Conservation (phyloP, 768 basidiomycete genomes). For the Pilatotrama ljubarskyi region DNA sequence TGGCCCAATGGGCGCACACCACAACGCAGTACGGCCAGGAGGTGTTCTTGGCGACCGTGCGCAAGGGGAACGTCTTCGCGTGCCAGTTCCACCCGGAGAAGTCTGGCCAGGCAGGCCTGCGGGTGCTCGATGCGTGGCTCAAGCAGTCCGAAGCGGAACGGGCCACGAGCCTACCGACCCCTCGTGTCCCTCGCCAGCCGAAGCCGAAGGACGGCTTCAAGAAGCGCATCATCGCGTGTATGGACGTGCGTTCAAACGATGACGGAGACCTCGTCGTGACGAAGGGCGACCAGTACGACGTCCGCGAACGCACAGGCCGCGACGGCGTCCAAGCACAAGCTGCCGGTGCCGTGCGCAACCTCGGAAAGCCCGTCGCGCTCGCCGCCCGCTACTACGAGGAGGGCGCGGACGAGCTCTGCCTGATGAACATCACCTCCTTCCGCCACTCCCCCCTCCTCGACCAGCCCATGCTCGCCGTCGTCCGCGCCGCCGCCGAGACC, state of each 20-base stretch:
- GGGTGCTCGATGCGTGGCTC: slow-evolving; percentile 81
- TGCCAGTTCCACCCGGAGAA: slow-evolving; percentile 99
- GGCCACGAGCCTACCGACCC: slow-evolving; percentile 36
- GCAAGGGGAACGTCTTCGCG: slow-evolving; percentile 82
- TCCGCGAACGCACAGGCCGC: slow-evolving; percentile 59
- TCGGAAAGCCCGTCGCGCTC: slow-evolving; percentile 95
- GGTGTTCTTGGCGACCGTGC: slow-evolving; percentile 83
- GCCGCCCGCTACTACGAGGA: slow-evolving; percentile 81
- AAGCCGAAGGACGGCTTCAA: slow-evolving; percentile 68
- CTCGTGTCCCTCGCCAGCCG: slow-evolving; percentile 39
- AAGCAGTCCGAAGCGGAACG: slow-evolving; percentile 48
- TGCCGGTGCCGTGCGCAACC: slow-evolving; percentile 86
- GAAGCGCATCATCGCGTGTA: slow-evolving; percentile 93
- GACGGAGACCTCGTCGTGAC: slow-evolving; percentile 96
- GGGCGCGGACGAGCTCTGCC: slow-evolving; percentile 95
- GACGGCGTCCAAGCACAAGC: slow-evolving; percentile 39
- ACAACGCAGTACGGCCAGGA: slow-evolving; percentile 95
- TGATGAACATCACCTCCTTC: slow-evolving; percentile 99
- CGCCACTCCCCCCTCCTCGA: slow-evolving; percentile 92
- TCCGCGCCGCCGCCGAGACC: slow-evolving; percentile 82
- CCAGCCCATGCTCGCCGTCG: slow-evolving; percentile 98
- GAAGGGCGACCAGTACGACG: slow-evolving; percentile 99
- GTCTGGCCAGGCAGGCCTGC: slow-evolving; percentile 84
- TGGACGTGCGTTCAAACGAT: slow-evolving; percentile 98
- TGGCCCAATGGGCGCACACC: slow-evolving; percentile 77